These are phyloP conservation scores for Monosiga brevicollis DNA, from an alignment of 78 protist genomes.

Conservation along the genomic window DNA sequence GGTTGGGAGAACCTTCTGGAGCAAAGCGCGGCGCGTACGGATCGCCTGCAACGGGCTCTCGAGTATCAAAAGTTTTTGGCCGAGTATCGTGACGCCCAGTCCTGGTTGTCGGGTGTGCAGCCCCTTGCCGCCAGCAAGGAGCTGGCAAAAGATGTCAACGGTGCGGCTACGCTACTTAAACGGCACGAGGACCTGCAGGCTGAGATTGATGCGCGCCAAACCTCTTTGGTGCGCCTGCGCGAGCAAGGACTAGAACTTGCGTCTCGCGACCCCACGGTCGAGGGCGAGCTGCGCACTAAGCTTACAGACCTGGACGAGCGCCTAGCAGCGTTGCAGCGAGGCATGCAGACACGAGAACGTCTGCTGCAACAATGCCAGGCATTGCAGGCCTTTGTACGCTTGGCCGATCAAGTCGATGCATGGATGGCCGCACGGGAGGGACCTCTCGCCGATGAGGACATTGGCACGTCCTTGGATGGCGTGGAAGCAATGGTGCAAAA, in stretches of 20 bases:
- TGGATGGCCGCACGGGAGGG: background rate
- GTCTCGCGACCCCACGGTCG: background rate
- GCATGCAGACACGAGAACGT: background rate
- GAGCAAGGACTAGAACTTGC: background rate
- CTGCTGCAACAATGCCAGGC: background rate
- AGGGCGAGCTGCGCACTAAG: no score
- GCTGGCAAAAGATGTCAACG: background rate
- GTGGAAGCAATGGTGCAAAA: background rate
- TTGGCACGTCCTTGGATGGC: background rate
- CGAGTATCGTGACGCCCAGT: background rate
- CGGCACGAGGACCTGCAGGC: background rate
- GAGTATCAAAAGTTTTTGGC: background rate
- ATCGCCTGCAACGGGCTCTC: background rate
- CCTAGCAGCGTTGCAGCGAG: background rate
- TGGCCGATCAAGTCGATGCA: background rate
- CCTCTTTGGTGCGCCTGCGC: background rate
- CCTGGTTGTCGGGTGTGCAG: background rate
- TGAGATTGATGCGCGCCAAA: background rate
- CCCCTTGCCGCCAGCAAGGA: background rate
- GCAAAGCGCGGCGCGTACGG: background rate
- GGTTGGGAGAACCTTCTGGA: background rate
- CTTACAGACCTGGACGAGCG: background rate
- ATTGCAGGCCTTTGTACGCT: background rate
- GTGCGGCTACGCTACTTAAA: background rate
- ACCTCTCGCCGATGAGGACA: background rate